Evolutionary conservation across 495 filamentous ascomycete genomes (phyloP).

Genomic region (Sordaria brevicollis): DNA sequence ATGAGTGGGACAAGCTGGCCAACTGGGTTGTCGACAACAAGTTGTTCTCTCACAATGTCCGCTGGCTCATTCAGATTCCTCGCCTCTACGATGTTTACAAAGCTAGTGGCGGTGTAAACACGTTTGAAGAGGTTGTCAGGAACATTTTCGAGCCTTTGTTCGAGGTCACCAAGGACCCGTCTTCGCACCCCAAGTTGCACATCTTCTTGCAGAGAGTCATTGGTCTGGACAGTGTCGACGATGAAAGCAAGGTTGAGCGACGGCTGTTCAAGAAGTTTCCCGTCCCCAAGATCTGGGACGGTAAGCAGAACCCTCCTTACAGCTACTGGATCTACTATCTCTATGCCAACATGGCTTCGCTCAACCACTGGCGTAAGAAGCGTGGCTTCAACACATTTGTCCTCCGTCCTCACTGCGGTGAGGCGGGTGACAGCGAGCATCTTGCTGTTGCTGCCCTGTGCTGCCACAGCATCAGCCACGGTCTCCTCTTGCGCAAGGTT

Average conservation of each 20-base stretch:
- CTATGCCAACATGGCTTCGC: constrained; percentile 84
- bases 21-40: constrained; percentile 99
- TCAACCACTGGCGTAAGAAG: constrained; percentile 84
- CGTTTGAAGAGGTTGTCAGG: constrained; percentile 80
- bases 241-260: constrained; percentile 93
- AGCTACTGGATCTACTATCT: constrained; percentile 99
- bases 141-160: constrained; percentile 93
- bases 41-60: constrained; percentile 91
- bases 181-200: constrained; percentile 83
- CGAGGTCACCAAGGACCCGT: constrained; percentile 82
- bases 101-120: constrained; percentile 69
- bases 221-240: constrained; percentile 95
- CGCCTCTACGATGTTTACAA: constrained; percentile 96
- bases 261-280: constrained; percentile 90
- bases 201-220: constrained; percentile 91
- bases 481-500: constrained; percentile 84
- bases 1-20: constrained; percentile 97
- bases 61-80: constrained; percentile 93
- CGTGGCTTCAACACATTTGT: constrained; percentile 94
- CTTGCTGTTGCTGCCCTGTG: constrained; percentile 84
- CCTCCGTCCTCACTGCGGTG: constrained; percentile 88
- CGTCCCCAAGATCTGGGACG: constrained; percentile 75
- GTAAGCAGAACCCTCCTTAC: constrained; percentile 93
- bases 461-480: constrained; percentile 96
- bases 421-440: constrained; percentile 95